Percentiles rank a stretch among this genome's conserved stretches.
Evolutionary conservation across 2,329 filamentous ascomycete genomes (phyloP).

Genomic region (Calycina marina): DNA sequence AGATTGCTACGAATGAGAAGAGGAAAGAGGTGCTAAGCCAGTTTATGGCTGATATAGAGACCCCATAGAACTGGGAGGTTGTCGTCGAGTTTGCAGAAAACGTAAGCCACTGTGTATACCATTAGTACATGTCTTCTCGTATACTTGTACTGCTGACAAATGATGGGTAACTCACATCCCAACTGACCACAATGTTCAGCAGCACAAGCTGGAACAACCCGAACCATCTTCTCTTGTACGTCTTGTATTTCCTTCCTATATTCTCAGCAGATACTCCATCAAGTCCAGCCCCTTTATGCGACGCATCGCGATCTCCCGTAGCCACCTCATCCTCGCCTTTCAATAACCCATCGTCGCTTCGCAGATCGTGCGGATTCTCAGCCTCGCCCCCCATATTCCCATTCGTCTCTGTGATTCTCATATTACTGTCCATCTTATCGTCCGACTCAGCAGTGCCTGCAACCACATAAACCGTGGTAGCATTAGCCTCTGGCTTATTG

Average conservation of each 20-base stretch:
- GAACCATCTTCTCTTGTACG: constrained; percentile 83
- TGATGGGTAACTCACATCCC: constrained; percentile 60
- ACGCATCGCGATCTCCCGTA: constrained; percentile 1
- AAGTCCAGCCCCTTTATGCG: constrained; percentile 1
- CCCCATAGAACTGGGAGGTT: constrained; percentile 60
- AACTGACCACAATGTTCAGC: constrained; percentile 85
- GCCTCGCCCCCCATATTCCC: constrained; percentile 11
- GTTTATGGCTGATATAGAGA: constrained; percentile 66
- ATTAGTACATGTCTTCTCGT: constrained; percentile 3
- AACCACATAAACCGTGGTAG: constrained; percentile 1
- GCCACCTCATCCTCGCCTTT: constrained; percentile 9
- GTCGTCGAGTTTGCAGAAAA: constrained; percentile 71
- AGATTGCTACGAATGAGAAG: constrained; percentile 64
- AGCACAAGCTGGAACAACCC: constrained; percentile 71
- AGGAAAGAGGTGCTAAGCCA: constrained; percentile 85
- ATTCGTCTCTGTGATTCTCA: constrained; percentile 10
- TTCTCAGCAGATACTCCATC: too few relatives aligned
- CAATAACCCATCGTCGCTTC: constrained; percentile 20
- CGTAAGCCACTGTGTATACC: constrained; percentile 62
- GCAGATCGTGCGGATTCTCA: constrained; percentile 14
- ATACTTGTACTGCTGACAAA: too few relatives aligned
- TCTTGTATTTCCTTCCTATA: constrained; percentile 28
- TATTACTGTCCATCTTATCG: constrained; percentile 6
- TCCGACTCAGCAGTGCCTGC: constrained; percentile 4
- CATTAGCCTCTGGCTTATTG: neutral